Evolutionary conservation across 2,329 filamentous ascomycete species (phyloP), one percentile per base, ranked within the genome.

Genomic region (Coniochaeta sp.): DNA sequence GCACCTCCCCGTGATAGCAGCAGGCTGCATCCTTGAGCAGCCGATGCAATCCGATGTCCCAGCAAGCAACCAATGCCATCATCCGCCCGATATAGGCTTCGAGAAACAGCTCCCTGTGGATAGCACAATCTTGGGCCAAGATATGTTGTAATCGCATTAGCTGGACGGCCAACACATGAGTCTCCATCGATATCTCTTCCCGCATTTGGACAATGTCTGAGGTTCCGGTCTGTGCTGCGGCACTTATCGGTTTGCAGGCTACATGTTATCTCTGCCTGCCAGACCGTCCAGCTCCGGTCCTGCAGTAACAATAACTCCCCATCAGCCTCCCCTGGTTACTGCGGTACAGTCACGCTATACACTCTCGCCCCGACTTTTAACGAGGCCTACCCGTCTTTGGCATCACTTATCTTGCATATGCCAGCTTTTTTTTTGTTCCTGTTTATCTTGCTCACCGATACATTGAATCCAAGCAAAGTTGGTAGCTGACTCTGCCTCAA

Each of bases 1-100:
- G 14, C 44, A 24, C 58, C 58, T 58, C 61, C 61, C 59, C 59
- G 57, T 62, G 62, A 64, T 61, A 59, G 61, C 52, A 44, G 58
- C 16, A 36, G 31, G 60, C 58, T 60, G 61, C 59, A 61, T 40
- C 24, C 34, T 33, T 26, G 24, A 19, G 34, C 47, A 52, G 47
- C 47, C 47, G 47, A 52, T 52, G 47, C 47, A 52, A 55, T 26
- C 40, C n/a, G 38, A 59, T 31, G 34, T 26, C 24, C 12, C 9
- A 31, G 52, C 57, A 56, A 59, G 44, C 40, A 40, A 56, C 60
- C 47, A 28, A 31, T 52, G 47, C 24, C 12, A 22, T 52, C 47
- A 3, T 31, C 9, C 24, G 47, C 47, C 43, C 43, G 43, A n/a
- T 28, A 28, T 31, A 17, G 47, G 14, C 47, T 12, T 3, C 6